Percentiles rank a stretch among this genome's conserved stretches.
phyloP scores from a whole-genome alignment of 176 grass and related monocot genomes.

The Aegilops sharonensis region DNA sequence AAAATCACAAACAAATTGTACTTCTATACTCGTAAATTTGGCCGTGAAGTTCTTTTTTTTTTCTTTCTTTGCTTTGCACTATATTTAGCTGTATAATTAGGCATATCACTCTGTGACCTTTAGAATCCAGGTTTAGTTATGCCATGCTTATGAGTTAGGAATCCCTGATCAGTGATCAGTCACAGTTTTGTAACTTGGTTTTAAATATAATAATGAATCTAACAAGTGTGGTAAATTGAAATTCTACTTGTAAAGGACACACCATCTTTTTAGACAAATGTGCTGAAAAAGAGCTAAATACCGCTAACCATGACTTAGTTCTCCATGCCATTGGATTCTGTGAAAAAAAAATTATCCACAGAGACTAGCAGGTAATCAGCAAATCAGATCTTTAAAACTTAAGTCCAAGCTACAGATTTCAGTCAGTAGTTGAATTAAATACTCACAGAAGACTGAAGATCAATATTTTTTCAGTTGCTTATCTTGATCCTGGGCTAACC shows the following conservation, averaged over 20 bases:
- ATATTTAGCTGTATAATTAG: slow-evolving; percentile 9
- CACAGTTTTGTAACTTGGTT: neutral
- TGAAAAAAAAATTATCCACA: neutral
- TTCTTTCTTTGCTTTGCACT: slow-evolving; percentile 10
- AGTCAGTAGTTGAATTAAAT: slow-evolving; percentile 20
- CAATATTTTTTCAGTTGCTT: neutral
- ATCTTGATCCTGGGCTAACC: slow-evolving; percentile 6
- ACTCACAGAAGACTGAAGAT: neutral
- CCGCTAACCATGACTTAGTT: neutral
- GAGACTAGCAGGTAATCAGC: neutral
- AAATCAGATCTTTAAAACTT: slow-evolving; percentile 14
- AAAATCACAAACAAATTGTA: neutral
- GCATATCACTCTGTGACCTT: neutral
- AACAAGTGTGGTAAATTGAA: neutral
- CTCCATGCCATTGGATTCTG: neutral
- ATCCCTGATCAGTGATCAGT: neutral
- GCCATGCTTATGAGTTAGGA: neutral
- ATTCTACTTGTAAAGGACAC: slow-evolving; percentile 7
- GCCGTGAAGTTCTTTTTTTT: neutral
- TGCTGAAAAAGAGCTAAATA: neutral
- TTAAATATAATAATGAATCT: neutral
- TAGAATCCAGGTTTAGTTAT: slow-evolving; percentile 1
- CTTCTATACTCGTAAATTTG: slow-evolving; percentile 13
- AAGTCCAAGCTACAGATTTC: neutral
- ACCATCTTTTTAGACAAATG: neutral